A percentile compares a stretch with the other conserved stretches of the same genome.
These are phyloP conservation scores for Wilhelminamyces savonicus DNA, from an alignment of 805 yeast species.

Conservation along the genomic window DNA sequence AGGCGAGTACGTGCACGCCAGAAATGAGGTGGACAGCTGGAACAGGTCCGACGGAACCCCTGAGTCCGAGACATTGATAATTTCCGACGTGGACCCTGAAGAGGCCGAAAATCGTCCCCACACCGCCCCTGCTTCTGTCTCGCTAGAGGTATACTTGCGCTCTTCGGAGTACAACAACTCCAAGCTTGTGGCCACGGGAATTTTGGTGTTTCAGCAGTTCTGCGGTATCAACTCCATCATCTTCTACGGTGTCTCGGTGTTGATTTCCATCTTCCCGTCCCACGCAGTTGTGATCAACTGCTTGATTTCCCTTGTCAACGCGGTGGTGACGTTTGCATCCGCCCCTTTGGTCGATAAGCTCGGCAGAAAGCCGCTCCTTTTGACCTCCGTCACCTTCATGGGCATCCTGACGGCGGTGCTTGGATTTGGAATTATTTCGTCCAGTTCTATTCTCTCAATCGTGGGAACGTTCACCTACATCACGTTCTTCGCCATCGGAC, in stretches of 20 bases:
- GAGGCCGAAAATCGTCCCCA: constrained; percentile 5
- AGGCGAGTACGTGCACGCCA: constrained; percentile 27
- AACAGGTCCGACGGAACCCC: constrained; percentile 9
- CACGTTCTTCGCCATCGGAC: constrained; percentile 80
- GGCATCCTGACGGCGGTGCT: constrained; percentile 56
- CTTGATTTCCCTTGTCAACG: constrained; percentile 67
- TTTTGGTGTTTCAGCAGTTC: constrained; percentile 82
- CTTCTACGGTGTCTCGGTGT: constrained; percentile 85
- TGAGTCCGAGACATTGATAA: constrained; percentile 6
- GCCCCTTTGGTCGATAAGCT: constrained; percentile 69
- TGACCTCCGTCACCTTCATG: constrained; percentile 65
- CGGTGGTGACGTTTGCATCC: constrained; percentile 64
- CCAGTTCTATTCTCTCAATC: constrained; percentile 46
- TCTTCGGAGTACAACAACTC: constrained; percentile 50
- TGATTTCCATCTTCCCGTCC: constrained; percentile 65
- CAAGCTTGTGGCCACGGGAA: constrained; percentile 58
- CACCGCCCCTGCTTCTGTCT: constrained; percentile 8
- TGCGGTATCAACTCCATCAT: constrained; percentile 91
- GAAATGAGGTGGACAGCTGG: constrained; percentile 36
- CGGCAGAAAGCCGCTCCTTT: constrained; percentile 71
- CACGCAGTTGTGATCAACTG: constrained; percentile 70
- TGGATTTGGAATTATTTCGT: constrained; percentile 55
- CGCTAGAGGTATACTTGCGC: constrained; percentile 40
- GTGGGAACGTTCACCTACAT: constrained; percentile 68
- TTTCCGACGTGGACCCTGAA: constrained; percentile 5